Evolutionary conservation across 768 basidiomycete genomes (phyloP), one percentile per base, ranked within the genome.

Genomic region (Plicaturopsis crispa): DNA sequence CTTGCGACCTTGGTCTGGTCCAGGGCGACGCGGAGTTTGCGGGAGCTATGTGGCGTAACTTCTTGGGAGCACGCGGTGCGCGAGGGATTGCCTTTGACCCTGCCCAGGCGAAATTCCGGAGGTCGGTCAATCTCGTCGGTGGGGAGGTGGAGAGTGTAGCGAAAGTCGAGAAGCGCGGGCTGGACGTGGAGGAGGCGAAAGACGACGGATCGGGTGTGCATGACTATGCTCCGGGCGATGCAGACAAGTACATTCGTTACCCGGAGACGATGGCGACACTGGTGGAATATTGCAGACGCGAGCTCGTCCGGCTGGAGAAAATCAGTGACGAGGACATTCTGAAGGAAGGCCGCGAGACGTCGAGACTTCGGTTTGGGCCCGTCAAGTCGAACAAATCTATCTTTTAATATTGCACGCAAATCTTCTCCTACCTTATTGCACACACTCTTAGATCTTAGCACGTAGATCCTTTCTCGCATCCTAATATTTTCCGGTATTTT

Each of bases 41-140:
- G 1, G 83, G 67, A 11, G 85, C 88, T 1, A 62, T 96, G 0
- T 98, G 94, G 94, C 69, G 94, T 35, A 96, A 97, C 56, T 51
- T 96, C 24, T 79, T 96, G 28, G 90, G 85, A 6, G 86, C 78
- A 1, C 72, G 89, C 10, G 92, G 90, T 4, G 85, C 85, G 6
- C 67, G 71, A 41, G 85, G 84, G 2, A 80, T 88, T 38, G 66
- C 64, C 2, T 67, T 67, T 40, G 24, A 39, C 50, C 24, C 46
- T 21, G 35, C 41, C 38, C 35, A 45, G 33, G 33, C 54, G 35
- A 51, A 28, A 13, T 85, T 77, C 61, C 63, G 80, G 24, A 73
- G 81, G 5, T 63, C 78, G 0, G 72, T 86, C 21, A 85, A 86
- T 48, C 71, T 83, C n/a, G 73, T 76, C 5, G 80, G 82, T 1